Percentiles rank a stretch among this genome's conserved stretches.
These are phyloP conservation scores for Uronychia setigera DNA, from an alignment of 73 alveolate species.

Conservation along the genomic window DNA sequence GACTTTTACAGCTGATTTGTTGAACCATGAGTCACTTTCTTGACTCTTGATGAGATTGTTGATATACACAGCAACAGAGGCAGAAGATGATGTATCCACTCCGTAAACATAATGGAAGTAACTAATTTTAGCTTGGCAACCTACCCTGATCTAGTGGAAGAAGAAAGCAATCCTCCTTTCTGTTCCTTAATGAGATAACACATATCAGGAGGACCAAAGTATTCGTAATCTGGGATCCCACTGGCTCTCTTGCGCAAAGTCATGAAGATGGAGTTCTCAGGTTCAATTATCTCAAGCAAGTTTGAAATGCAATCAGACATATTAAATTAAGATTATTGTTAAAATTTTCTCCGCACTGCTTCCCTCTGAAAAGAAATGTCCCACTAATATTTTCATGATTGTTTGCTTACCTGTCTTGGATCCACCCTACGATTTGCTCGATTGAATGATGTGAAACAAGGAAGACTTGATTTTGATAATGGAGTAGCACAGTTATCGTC, in stretches of 20 bases:
- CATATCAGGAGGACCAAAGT: conserved; percentile 92
- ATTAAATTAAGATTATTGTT: no score
- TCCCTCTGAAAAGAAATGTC: background rate
- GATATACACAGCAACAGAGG: conserved; percentile 87
- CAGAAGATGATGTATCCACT: conserved; percentile 83
- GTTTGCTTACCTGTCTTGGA: background rate
- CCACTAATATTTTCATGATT: background rate
- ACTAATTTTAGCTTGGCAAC: conserved; percentile 29
- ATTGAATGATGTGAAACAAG: no score
- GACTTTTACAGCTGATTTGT: conserved; percentile 58
- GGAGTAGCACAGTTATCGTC: no score
- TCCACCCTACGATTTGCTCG: no score
- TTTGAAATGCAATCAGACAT: conserved; percentile 57
- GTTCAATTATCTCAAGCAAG: conserved; percentile 49
- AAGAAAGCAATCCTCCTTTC: conserved; percentile 68
- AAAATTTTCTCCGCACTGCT: background rate
- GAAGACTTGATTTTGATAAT: no score
- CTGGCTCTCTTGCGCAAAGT: conserved; percentile 30
- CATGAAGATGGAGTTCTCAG: conserved; percentile 35
- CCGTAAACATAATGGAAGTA: conserved; percentile 91
- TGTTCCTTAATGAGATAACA: conserved; percentile 82
- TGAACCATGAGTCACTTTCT: conserved; percentile 40
- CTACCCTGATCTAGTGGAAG: conserved; percentile 69
- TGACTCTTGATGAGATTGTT: conserved; percentile 68
- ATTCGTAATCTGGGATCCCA: conserved; percentile 46